Evolutionary conservation across 805 yeast species (phyloP).

Genomic region (Nematodospora valgi): DNA sequence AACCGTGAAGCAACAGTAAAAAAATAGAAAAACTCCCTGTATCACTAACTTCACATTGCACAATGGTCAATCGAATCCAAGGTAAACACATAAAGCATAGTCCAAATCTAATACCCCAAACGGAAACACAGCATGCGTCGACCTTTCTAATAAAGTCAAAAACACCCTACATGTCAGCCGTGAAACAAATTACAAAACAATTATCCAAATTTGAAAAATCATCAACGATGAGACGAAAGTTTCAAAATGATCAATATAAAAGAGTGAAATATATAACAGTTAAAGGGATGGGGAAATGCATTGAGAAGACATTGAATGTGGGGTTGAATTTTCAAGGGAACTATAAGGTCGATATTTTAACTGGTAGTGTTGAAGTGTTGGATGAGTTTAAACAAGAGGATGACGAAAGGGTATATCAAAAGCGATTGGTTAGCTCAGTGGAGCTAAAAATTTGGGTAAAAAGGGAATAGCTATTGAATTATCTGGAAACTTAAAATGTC

Average conservation of each 20-base stretch:
- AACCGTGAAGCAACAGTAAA: no score
- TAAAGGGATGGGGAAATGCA: conserved; percentile 71
- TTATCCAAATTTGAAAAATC: conserved; percentile 41
- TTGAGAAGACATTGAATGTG: conserved; percentile 58
- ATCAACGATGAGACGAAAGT: conserved; percentile 18
- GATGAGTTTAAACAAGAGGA: conserved; percentile 53
- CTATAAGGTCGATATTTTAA: conserved; percentile 54
- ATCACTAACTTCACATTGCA: neutral
- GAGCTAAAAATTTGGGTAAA: conserved; percentile 43
- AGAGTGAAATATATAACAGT: conserved; percentile 49
- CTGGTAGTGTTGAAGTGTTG: conserved; percentile 63
- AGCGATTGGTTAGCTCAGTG: conserved; percentile 46
- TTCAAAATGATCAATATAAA: conserved; percentile 32
- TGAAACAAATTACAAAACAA: conserved; percentile 59
- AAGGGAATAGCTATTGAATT: conserved; percentile 27
- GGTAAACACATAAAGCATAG: conserved; percentile 51
- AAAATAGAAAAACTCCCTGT: no score
- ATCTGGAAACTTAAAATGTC: conserved; percentile 43
- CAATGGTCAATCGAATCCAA: conserved; percentile 9
- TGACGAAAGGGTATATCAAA: conserved; percentile 30
- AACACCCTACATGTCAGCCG: conserved; percentile 72
- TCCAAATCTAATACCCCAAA: conserved; percentile 43
- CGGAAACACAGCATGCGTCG: conserved; percentile 42
- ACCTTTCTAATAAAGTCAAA: conserved; percentile 55
- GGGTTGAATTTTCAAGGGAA: conserved; percentile 56